Evolutionary conservation across 306 rosid species (phyloP).

Genomic region (Gynostemma pentaphyllum): DNA sequence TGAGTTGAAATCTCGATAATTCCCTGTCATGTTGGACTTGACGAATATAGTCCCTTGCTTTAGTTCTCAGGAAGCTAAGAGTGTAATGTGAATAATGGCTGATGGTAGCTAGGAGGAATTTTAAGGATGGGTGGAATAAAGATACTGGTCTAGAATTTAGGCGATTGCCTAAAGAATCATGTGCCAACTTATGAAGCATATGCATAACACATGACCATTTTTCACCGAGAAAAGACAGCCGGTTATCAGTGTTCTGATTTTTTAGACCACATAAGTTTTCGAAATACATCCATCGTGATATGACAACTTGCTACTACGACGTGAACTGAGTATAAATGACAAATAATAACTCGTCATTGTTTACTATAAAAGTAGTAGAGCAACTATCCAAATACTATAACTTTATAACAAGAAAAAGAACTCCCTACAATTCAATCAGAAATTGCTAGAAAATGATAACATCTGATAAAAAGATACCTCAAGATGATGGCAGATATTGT

Average conservation of each 20-base stretch:
- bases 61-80: not conserved
- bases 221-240: too few relatives aligned
- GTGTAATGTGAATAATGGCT: not conserved
- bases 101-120: not conserved
- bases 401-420: not conserved
- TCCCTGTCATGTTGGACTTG: not conserved
- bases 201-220: too few relatives aligned
- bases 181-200: too few relatives aligned
- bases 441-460: not conserved
- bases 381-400: not conserved
- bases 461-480: conserved; percentile 38
- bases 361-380: not conserved
- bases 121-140: not conserved
- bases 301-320: too few relatives aligned
- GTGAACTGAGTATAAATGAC: too few relatives aligned
- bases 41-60: not conserved
- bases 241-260: too few relatives aligned
- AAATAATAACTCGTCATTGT: too few relatives aligned
- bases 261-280: too few relatives aligned
- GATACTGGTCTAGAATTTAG: not conserved
- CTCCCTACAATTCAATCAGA: not conserved
- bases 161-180: too few relatives aligned
- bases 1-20: not conserved
- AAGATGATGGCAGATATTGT: conserved; percentile 61
- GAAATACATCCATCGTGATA: too few relatives aligned